Percentiles rank a stretch among this genome's conserved stretches.
Conservation (phyloP, 352 stramenopile genomes). For the Pythium pectinolyticum region DNA sequence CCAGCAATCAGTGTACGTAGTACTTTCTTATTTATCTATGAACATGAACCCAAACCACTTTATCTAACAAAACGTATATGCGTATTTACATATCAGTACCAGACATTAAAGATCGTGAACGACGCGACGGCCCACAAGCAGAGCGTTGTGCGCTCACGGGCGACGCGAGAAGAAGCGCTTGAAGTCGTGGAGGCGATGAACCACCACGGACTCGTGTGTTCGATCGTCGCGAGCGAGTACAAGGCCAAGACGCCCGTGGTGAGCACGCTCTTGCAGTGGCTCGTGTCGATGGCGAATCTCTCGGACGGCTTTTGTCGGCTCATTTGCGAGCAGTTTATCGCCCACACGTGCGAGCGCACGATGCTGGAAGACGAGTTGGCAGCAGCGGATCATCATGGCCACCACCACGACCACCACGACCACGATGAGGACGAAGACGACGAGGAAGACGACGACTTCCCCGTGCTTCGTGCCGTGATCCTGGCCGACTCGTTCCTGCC, state of each 20-base stretch:
- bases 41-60: no score
- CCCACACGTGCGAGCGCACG: conserved; percentile 16
- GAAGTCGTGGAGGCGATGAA: conserved; percentile 69
- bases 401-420: no score
- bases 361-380: conserved; percentile 27
- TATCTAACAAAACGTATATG: no score
- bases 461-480: conserved; percentile 76
- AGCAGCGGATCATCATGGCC: no score
- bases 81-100: conserved; percentile 46
- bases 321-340: conserved; percentile 73
- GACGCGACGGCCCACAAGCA: conserved; percentile 79
- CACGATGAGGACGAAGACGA: conserved; percentile 37
- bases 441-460: conserved; percentile 39
- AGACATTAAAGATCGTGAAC: conserved; percentile 79
- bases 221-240: conserved; percentile 78
- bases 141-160: conserved; percentile 64
- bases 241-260: conserved; percentile 64
- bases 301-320: conserved; percentile 80
- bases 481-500: conserved; percentile 83
- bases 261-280: conserved; percentile 75
- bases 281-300: conserved; percentile 76
- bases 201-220: conserved; percentile 74
- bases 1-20: conserved; percentile 59
- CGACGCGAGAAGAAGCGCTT: conserved; percentile 64
- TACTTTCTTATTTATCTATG: no score